Base-by-base conservation (phyloP, 805 yeast species). In the Candida ortonii region DNA sequence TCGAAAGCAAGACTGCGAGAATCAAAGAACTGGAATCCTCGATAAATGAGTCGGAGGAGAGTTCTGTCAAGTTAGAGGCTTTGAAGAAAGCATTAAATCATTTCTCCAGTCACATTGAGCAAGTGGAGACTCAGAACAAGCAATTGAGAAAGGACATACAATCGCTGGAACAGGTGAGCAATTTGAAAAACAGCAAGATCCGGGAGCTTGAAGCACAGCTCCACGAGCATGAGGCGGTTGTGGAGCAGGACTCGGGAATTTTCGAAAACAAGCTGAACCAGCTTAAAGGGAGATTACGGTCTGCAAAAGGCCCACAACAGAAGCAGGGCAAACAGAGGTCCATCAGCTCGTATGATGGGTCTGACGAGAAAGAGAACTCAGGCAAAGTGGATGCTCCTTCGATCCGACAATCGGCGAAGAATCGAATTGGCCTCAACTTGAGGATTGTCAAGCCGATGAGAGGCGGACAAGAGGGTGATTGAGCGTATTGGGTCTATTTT, bases 121-220 rank as follows among this genome's bases (percentile, higher is more conserved):
- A 81, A 40, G 70, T 80, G 20, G 81, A 79, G 41, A 56, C 65
- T n/a, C 80, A 79, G 50, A 83, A 83, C 51, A 59, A 67, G 19
- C 64, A 71, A 31, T 58, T 83, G 21, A 65, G 73, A 32, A 74
- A 68, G 45, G 86, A 81, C 45, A 61, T 80, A 13, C 64, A 65
- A 17, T 63, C 77, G 4, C 65, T 76, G 24, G 75, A 75, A 38
- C 69, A 73, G 42, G 68, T 81, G 39, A 70, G 80, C 19, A 78
- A 73, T 13, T 61, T 75, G 12, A 68, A 86, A 35, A 74, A 73
- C 39, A 67, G 66, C 33, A 67, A 82, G 30, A 80, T 83, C 30
- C 64, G 65, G 34, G 67, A 71, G 19, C 61, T 83, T 30, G 80
- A 79, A 43, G 40, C 46, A 9, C 56, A 73, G 21, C 58, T 80